phyloP scores from a whole-genome alignment of 2,329 filamentous ascomycete species.

The Didymella segeticola region DNA sequence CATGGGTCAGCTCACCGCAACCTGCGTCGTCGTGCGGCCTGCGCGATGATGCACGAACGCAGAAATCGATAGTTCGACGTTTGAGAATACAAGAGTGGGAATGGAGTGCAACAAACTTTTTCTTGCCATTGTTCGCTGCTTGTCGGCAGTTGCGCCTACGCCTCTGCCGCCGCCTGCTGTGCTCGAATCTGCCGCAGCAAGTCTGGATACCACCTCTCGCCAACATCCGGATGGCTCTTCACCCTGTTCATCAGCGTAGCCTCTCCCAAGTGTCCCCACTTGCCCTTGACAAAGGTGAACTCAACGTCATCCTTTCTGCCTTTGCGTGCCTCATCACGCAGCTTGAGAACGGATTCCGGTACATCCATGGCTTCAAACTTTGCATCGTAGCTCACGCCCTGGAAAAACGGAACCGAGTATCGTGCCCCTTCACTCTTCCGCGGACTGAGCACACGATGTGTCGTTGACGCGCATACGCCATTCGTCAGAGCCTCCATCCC shows the following conservation, averaged over 20 bases:
- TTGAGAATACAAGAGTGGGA: constrained; percentile 1
- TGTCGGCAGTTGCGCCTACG: constrained; percentile 5
- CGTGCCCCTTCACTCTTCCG: constrained; percentile 72
- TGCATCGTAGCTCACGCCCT: constrained; percentile 80
- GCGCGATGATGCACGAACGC: constrained; percentile 13
- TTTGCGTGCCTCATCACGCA: constrained; percentile 67
- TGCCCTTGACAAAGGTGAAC: constrained; percentile 79
- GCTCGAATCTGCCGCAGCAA: constrained; percentile 52
- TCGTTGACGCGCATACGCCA: constrained; percentile 81
- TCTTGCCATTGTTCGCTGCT: background rate
- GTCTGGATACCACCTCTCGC: constrained; percentile 71
- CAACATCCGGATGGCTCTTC: constrained; percentile 87
- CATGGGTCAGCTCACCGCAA: constrained; percentile 20
- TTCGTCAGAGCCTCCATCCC: constrained; percentile 84
- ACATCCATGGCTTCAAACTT: constrained; percentile 79
- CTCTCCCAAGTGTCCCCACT: constrained; percentile 74
- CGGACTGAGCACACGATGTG: constrained; percentile 82
- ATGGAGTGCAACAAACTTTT: constrained; percentile 1
- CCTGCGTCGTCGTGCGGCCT: constrained; percentile 7
- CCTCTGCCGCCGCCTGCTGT: constrained; percentile 44
- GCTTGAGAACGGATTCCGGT: constrained; percentile 67
- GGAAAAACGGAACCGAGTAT: constrained; percentile 87
- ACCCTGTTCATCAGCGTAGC: constrained; percentile 83
- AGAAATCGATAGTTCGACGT: constrained; percentile 16
- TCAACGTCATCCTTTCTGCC: constrained; percentile 74